Percentiles rank a stretch among this genome's conserved stretches.
phyloP scores from a whole-genome alignment of 2,329 filamentous ascomycete species.

The Capronia americana region DNA sequence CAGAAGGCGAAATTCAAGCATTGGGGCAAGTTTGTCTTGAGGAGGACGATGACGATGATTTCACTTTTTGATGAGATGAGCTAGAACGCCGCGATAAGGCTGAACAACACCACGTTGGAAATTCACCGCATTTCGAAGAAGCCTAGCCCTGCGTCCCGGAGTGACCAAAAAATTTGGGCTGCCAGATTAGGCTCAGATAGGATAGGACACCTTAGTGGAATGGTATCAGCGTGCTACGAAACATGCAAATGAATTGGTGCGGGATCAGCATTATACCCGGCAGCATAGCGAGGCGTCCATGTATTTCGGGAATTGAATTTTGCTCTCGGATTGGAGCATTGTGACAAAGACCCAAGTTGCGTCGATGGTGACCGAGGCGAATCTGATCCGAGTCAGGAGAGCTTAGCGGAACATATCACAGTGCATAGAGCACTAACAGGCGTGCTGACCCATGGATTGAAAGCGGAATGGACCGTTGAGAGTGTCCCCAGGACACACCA shows the following conservation, averaged over 20 bases:
- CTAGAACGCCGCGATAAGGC: not conserved
- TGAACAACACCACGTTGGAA: not conserved
- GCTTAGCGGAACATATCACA: not conserved
- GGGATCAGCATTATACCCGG: slow-evolving; percentile 5
- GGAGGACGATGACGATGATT: slow-evolving; percentile 27
- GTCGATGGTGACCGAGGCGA: not conserved
- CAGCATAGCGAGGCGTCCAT: not conserved
- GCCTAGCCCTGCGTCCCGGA: not conserved
- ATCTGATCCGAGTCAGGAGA: not conserved
- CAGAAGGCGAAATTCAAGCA: slow-evolving; percentile 15
- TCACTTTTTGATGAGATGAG: slow-evolving; percentile 13
- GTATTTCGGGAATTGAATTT: not conserved
- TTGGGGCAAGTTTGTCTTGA: not conserved
- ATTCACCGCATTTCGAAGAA: not conserved
- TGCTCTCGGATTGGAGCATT: not conserved
- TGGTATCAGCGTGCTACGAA: not conserved
- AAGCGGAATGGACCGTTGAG: not conserved
- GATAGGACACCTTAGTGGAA: not conserved
- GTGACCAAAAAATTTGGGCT: not conserved
- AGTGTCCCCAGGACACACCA: not conserved
- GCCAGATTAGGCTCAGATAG: not conserved
- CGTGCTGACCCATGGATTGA: not conserved
- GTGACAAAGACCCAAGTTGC: not conserved
- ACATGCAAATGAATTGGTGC: not conserved
- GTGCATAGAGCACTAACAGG: not conserved